Percentiles rank a stretch among this genome's conserved stretches.
These are phyloP conservation scores for Thuidium tamariscinum DNA, from an alignment of 225 moss, liverwort and hornwort genomes.

Conservation along the genomic window DNA sequence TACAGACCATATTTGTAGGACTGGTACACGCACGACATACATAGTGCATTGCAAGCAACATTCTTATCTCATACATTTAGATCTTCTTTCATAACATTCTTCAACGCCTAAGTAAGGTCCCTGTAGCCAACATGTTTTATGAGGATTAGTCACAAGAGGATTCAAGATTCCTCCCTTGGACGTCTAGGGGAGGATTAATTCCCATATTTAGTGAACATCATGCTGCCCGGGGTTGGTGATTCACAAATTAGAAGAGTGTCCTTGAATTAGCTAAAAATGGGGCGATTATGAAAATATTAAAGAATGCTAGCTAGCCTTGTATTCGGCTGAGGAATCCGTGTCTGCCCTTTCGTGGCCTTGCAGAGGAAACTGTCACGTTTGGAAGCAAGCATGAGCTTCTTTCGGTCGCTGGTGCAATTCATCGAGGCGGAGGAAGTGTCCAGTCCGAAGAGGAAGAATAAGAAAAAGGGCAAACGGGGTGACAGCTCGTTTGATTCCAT, in stretches of 20 bases:
- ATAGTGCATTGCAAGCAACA: too few relatives aligned
- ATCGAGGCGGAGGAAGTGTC: constrained; percentile 73
- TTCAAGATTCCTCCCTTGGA: not conserved
- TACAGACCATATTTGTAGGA: not conserved
- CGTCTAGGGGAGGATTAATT: not conserved
- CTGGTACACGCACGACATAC: too few relatives aligned
- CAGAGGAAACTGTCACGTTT: constrained; percentile 36
- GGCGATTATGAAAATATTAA: not conserved
- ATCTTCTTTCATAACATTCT: not conserved
- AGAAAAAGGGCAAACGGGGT: not conserved
- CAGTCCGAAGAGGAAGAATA: not conserved
- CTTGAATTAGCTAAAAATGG: not conserved
- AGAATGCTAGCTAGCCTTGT: not conserved
- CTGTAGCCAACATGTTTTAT: not conserved
- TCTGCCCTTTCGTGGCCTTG: not conserved
- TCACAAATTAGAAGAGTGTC: not conserved
- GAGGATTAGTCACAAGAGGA: not conserved
- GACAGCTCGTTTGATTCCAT: not conserved
- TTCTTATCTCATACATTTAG: not conserved
- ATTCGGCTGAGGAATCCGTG: not conserved
- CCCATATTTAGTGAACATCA: not conserved
- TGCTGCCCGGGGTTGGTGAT: not conserved
- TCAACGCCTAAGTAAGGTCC: not conserved
- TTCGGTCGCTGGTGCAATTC: constrained; percentile 57
- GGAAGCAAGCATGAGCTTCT: constrained; percentile 53